phyloP scores from a whole-genome alignment of 768 basidiomycete species.

The Suillus spraguei region DNA sequence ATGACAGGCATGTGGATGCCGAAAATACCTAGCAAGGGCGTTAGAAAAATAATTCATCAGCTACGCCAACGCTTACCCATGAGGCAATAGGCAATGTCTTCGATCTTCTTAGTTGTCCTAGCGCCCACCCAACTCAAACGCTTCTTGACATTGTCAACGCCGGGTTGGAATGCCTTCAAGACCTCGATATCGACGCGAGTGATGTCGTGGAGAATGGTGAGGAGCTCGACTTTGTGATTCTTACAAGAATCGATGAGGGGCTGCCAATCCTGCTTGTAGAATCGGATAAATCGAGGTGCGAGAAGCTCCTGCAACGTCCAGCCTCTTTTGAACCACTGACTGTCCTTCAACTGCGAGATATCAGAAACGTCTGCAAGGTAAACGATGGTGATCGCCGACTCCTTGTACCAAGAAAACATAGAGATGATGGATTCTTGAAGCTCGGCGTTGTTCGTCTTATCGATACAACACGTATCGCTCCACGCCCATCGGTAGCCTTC shows the following conservation, averaged over 20 bases:
- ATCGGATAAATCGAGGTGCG: conserved; percentile 25
- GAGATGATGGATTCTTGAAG: conserved; percentile 31
- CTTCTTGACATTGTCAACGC: conserved; percentile 28
- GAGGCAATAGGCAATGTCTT: conserved; percentile 12
- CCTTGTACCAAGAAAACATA: conserved; percentile 32
- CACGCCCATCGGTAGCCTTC: conserved; percentile 35
- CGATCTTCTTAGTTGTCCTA: conserved; percentile 23
- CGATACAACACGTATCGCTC: conserved; percentile 32
- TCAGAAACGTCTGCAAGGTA: conserved; percentile 32
- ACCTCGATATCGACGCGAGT: conserved; percentile 22
- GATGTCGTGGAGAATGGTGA: conserved; percentile 3
- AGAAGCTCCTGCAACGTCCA: conserved; percentile 30
- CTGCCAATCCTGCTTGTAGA: conserved; percentile 30
- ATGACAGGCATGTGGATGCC: conserved; percentile 29
- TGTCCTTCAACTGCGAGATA: conserved; percentile 24
- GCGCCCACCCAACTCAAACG: conserved; percentile 30
- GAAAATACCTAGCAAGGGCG: conserved; percentile 23
- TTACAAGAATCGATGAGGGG: conserved; percentile 3
- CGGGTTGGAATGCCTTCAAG: conserved; percentile 26
- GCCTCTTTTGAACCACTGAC: conserved; percentile 29
- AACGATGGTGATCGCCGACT: conserved; percentile 30
- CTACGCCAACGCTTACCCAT: conserved; percentile 1
- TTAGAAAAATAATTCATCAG: conserved; percentile 12
- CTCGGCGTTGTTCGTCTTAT: conserved; percentile 26
- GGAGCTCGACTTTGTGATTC: conserved; percentile 7